Evolutionary conservation across 106 monocot species (phyloP), one percentile per base, ranked within the genome.

Genomic region (Phalaenopsis aphrodite): DNA sequence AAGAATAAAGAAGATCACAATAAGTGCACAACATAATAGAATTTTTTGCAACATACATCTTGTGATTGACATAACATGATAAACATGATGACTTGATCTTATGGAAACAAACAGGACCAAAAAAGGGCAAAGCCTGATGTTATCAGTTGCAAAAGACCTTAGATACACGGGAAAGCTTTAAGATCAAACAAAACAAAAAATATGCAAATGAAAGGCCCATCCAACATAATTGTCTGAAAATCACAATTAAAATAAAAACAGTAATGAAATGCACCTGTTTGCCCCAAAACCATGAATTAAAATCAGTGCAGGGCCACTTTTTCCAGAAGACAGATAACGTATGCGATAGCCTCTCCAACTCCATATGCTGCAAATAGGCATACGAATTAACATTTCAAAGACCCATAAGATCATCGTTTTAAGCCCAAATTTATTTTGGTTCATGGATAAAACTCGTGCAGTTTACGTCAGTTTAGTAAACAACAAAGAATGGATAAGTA

Each of bases 271-370:
- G 12, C 52, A 94, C 97, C 94, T 97, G 92, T 94, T 97, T 57
- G 97, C 97, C 74, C 97, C 97, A 80, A 97, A 97, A 82, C 97
- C 97, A 90, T 97, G 97, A 81, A 97, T 66, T 74, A 97, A 82
- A 86, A 97, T 82, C 64, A 97, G 67, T 75, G 94, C 88, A 77
- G 97, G 97, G 15, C 97, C 97, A 75, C 42, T 69, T 3, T 84
- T 81, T 76, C 97, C 94, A 79, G 90, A 87, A 83, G 55, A 89
- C 77, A 94, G 97, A 78, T 94, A 97, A 55, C 92, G 94, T 79
- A 94, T 89, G 36, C 78, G 73, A 79, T 92, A 94, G 72, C 90
- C 94, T 76, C 84, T 82, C 94, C 94, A 97, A 66, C 79, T 88
- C 97, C 97, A 94, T 9, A 77, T 82, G 56, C 94, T 97, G 88